Conservation (phyloP, 2,329 filamentous ascomycete genomes). For the Magnaporthiopsis rhizophila region DNA sequence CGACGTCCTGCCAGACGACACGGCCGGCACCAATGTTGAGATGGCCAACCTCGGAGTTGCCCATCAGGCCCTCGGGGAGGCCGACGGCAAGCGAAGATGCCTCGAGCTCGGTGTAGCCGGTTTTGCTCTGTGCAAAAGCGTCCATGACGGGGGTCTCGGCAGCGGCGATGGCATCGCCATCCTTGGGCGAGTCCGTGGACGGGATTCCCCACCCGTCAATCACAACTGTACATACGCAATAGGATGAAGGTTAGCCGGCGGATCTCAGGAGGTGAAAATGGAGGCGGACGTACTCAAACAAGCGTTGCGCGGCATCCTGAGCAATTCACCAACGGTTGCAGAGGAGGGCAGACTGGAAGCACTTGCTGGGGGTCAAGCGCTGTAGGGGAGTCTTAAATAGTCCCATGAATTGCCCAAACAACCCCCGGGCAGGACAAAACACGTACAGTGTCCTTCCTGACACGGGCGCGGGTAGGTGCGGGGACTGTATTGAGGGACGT, state of each 20-base stretch:
- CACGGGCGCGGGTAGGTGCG: too few species aligned
- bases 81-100: slow-evolving; percentile 94
- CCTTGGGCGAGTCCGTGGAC: slow-evolving; percentile 66
- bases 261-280: slow-evolving; percentile 30
- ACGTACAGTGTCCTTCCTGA: too few species aligned
- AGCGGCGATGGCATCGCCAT: slow-evolving; percentile 92
- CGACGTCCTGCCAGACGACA: slow-evolving; percentile 97
- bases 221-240: slow-evolving; percentile 61
- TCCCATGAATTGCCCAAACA: too few species aligned
- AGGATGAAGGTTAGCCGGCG: slow-evolving; percentile 52
- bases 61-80: slow-evolving; percentile 94
- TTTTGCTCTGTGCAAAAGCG: slow-evolving; percentile 69
- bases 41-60: slow-evolving; percentile 97
- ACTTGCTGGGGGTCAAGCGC: too few species aligned
- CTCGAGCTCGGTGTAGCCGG: slow-evolving; percentile 88
- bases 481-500: too few species aligned
- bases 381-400: too few species aligned
- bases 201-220: slow-evolving; percentile 98
- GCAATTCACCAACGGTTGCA: slow-evolving; percentile 16
- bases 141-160: slow-evolving; percentile 96
- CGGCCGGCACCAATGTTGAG: slow-evolving; percentile 96
- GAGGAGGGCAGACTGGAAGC: too few species aligned
- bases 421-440: too few species aligned
- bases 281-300: slow-evolving; percentile 47
- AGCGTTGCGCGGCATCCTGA: slow-evolving; percentile 50